A percentile compares a stretch with the other conserved stretches of the same genome.
phyloP scores from a whole-genome alignment of 208 protist genomes.

The Trypanosoma vivax region DNA sequence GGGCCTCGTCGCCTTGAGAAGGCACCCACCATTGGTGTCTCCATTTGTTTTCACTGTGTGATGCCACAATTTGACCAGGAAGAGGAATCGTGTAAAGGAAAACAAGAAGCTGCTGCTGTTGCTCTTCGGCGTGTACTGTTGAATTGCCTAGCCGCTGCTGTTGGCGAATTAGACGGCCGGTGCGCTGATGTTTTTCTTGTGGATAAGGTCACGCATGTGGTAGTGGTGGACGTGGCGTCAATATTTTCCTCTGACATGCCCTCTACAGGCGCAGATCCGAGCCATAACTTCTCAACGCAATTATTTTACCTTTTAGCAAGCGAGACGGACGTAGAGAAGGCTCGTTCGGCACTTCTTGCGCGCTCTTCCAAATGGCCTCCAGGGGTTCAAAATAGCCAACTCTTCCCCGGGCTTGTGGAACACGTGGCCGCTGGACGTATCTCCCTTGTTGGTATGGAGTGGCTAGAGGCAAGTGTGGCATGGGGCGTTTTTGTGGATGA shows the following conservation, averaged over 20 bases:
- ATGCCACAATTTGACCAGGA: background rate
- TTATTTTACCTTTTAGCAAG: background rate
- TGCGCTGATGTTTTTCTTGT: constrained; percentile 26
- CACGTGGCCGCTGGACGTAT: constrained; percentile 19
- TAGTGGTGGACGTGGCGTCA: constrained; percentile 49
- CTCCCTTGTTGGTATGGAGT: constrained; percentile 35
- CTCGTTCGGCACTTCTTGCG: constrained; percentile 2
- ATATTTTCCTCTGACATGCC: constrained; percentile 15
- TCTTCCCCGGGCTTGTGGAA: constrained; percentile 4
- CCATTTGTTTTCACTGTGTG: constrained; percentile 19
- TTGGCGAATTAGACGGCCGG: constrained; percentile 51
- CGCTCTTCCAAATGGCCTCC: constrained; percentile 4
- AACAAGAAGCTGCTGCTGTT: background rate
- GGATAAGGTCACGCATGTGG: constrained; percentile 59
- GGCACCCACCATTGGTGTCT: constrained; percentile 17
- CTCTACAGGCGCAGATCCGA: background rate
- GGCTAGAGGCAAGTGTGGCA: constrained; percentile 38
- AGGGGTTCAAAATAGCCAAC: constrained; percentile 1
- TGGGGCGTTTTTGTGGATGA: constrained; percentile 76
- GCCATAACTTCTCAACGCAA: background rate
- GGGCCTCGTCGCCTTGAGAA: constrained; percentile 14
- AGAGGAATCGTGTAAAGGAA: background rate
- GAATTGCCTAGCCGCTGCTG: constrained; percentile 34
- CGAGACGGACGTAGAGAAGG: background rate
- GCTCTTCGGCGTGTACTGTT: constrained; percentile 43